Conservation (phyloP, 805 yeast species). For the Torulaspora franciscae region DNA sequence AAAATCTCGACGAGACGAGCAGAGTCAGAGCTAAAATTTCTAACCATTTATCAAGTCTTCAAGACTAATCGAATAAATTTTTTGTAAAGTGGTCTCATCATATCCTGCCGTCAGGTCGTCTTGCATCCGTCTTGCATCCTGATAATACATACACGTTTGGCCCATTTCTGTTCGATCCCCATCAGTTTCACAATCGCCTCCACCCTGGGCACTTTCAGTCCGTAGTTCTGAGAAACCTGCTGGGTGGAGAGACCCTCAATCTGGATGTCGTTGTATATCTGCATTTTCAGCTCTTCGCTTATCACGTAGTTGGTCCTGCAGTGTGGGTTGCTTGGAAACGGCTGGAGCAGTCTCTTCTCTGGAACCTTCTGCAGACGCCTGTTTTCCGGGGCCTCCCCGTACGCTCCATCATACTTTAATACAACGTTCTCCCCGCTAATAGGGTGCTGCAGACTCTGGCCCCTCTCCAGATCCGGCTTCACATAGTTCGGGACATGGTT, state of each 20-base stretch:
- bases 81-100: slow-evolving; percentile 46
- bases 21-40: slow-evolving; percentile 30
- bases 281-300: slow-evolving; percentile 52
- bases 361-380: slow-evolving; percentile 9
- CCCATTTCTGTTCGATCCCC: slow-evolving; percentile 60
- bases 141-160: slow-evolving; percentile 49
- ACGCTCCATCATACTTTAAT: slow-evolving; percentile 21
- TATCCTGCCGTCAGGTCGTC: slow-evolving; percentile 6
- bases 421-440: slow-evolving; percentile 33
- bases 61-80: slow-evolving; percentile 65
- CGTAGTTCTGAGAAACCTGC: slow-evolving; percentile 71
- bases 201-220: slow-evolving; percentile 76
- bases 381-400: slow-evolving; percentile 15
- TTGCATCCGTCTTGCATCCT: too few species aligned
- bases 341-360: slow-evolving; percentile 44
- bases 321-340: slow-evolving; percentile 73
- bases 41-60: slow-evolving; percentile 61
- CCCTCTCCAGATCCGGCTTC: slow-evolving; percentile 48
- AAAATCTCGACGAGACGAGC: background rate
- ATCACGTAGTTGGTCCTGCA: slow-evolving; percentile 64
- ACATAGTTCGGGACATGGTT: slow-evolving; percentile 71
- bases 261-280: slow-evolving; percentile 53
- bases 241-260: slow-evolving; percentile 55
- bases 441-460: slow-evolving; percentile 36
- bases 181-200: slow-evolving; percentile 79